phyloP scores from a whole-genome alignment of 2,329 filamentous ascomycete genomes.

The Ceratocystis alfenasii region DNA sequence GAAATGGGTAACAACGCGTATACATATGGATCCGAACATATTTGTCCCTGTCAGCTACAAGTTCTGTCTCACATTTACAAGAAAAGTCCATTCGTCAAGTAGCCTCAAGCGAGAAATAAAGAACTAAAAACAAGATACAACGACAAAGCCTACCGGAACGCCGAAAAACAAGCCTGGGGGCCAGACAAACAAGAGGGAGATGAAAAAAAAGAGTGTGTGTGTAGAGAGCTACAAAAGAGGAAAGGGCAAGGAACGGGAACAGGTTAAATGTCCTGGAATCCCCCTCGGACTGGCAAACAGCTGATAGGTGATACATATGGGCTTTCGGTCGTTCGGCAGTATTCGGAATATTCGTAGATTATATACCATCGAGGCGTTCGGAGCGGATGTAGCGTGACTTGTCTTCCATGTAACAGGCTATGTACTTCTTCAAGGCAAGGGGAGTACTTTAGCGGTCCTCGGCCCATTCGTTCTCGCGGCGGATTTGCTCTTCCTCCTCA shows the following conservation, averaged over 20 bases:
- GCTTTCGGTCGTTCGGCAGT: neutral
- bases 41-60: neutral
- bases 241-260: neutral
- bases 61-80: neutral
- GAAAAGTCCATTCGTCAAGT: neutral
- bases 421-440: neutral
- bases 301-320: neutral
- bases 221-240: neutral
- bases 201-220: neutral
- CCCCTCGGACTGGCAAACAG: neutral
- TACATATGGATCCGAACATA: neutral
- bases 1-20: neutral
- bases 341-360: neutral
- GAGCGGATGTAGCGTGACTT: neutral
- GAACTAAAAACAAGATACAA: neutral
- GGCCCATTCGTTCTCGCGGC: conserved; percentile 82
- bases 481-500: conserved; percentile 97
- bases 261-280: neutral
- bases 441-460: conserved; percentile 55
- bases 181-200: neutral
- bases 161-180: neutral
- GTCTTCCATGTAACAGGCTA: neutral
- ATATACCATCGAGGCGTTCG: neutral
- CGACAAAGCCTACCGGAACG: conserved; percentile 6
- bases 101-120: neutral